Base-by-base conservation (phyloP, 1,139 yeast genomes). In the Debaryomyces singareniensis region DNA sequence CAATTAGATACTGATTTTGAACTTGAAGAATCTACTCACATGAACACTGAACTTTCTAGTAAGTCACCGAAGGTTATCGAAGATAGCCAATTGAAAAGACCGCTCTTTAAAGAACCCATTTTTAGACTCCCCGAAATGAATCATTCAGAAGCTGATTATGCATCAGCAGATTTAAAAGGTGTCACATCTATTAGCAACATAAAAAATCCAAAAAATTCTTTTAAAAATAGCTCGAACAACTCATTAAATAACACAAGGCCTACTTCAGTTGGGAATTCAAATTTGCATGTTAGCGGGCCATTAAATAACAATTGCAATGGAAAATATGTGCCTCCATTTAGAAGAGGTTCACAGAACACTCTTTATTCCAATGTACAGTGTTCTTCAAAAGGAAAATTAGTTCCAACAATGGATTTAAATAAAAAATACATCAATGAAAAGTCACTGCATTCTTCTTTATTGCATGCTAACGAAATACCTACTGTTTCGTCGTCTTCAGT, bases 261-360 rank as follows among this genome's bases (percentile, higher is more conserved):
- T 20, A 28, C 29, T 20, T 44, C 51, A 10, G 34, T 34, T 26
- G 39, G 40, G n/a, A 32, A 39, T 24, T 18, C 21, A 18, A 18
- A 18, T 7, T n/a, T n/a, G n/a, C n/a, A n/a, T n/a, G 21, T 18
- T 7, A 7, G 9, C n/a, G 21, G 21, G n/a, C 30, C 42, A 15
- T 41, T 45, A 14, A 36, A 47, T 26, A 49, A 58, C 29, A 51
- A 49, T 28, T 53, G 61, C n/a, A 35, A 50, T 24, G 34, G 81
- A 1, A 78, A 77, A 47, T 81, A 81, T 43, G 59, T 81, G 26
- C 89, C 89, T 16, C 91, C 89, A 12, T 78, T 73, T 47, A 60
- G 82, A 45, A 64, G 89, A 47, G 66, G 66, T 0, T 61, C 71
- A 2, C 61, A 56, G 22, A 35, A 49, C 5, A 26, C 43, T 13